These are phyloP conservation scores for Thalassiosira sp. DNA, from an alignment of 352 stramenopile genomes.

Conservation along the genomic window DNA sequence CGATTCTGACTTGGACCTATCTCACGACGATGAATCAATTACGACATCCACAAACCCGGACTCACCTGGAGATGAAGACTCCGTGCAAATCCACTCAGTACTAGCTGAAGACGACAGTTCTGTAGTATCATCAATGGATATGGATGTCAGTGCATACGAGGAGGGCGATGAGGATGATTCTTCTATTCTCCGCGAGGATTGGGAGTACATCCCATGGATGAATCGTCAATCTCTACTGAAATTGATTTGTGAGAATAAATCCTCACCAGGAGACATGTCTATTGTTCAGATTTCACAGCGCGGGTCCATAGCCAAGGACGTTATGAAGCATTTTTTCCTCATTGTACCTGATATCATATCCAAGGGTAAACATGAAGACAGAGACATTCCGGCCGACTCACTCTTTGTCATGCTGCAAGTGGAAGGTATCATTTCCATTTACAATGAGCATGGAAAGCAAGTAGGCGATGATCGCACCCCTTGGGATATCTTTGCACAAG, in stretches of 20 bases:
- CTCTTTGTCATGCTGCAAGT: constrained; percentile 10
- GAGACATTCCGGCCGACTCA: neutral
- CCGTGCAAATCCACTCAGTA: no score
- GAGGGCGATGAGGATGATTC: no score
- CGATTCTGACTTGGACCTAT: no score
- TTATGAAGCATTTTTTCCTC: constrained; percentile 9
- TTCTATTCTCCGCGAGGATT: constrained; percentile 1
- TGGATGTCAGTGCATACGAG: no score
- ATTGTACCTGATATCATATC: neutral
- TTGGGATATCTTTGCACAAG: constrained; percentile 11
- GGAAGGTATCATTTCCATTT: neutral
- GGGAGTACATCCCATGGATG: neutral
- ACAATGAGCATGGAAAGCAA: constrained; percentile 4
- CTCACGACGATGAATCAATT: no score
- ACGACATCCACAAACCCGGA: no score
- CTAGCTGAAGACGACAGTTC: no score
- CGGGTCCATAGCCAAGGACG: neutral
- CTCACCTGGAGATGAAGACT: no score
- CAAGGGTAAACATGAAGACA: constrained; percentile 1
- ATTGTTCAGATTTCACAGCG: constrained; percentile 6
- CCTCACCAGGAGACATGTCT: neutral
- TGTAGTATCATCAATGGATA: no score
- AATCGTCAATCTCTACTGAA: neutral
- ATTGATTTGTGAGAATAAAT: constrained; percentile 1
- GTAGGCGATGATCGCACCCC: neutral